Evolutionary conservation across 257 asterid genomes (phyloP), one percentile per base, ranked within the genome.

Genomic region (Solanum piurae): DNA sequence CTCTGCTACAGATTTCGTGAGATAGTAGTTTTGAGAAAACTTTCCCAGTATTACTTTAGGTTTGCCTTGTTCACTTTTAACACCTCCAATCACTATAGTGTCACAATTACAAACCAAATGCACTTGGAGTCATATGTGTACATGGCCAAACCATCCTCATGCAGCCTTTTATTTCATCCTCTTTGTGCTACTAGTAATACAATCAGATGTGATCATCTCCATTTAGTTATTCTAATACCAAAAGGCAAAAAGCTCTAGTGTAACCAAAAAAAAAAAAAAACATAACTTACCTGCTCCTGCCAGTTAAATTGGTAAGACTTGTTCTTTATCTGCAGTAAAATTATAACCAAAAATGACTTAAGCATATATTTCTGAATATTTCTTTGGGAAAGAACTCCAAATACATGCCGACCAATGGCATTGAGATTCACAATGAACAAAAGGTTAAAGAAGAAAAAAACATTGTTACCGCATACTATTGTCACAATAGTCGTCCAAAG

Each of bases 401-500:
- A 18, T 16, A 80, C 66, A 5, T 9, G 18, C 29, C 6, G 12
- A 46, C 36, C 40, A 76, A 82, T 20, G 20, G 42, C 27, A 80
- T 82, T 49, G 66, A 80, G 38, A 80, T 46, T 18, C 85, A 49
- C 62, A 80, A 80, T 27, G 42, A 36, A 29, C 40, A 80, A 29
- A 46, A 18, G 85, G 68, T 16, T 80, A 80, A 37, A 82, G 31
- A 82, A 49, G 44, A 29, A 82, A 6, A 44, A 12, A 3, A n/a
- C 69, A 46, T 11, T 9, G 29, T 80, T 52, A 82, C 66, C 20
- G 1, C 31, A 34, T 90, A 84, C 91, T 88, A 34, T 90, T 91
- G 94, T 75, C 95, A 89, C 33, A 91, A 83, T 86, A 94, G 88
- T 87, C 91, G 91, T 85, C 98, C 97, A 60, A 88, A 91, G 7